Evolutionary conservation across 306 rosid species (phyloP).

Genomic region (Vigna angularis): DNA sequence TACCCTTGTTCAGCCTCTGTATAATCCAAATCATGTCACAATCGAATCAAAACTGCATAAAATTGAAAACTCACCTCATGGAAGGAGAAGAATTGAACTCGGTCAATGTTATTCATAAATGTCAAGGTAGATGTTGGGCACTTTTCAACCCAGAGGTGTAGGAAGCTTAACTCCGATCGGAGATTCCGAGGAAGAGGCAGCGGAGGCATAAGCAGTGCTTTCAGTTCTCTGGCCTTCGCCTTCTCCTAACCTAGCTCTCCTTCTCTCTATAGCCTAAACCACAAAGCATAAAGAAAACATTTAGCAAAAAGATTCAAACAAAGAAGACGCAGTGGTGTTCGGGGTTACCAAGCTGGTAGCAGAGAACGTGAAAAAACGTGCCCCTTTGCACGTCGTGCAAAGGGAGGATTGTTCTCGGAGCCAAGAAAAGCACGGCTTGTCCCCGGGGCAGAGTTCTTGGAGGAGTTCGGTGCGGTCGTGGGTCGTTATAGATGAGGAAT

Average conservation of each 20-base stretch:
- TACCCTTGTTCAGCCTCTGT: background rate
- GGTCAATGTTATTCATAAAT: conserved; percentile 59
- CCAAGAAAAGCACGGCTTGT: conserved; percentile 29
- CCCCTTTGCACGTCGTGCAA: conserved; percentile 45
- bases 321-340: conserved; percentile 70
- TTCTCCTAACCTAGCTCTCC: conserved; percentile 58
- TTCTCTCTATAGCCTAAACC: conserved; percentile 78
- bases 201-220: conserved; percentile 41
- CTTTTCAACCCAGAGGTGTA: conserved; percentile 39
- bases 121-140: conserved; percentile 52
- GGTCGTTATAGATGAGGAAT: conserved; percentile 4
- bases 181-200: conserved; percentile 35
- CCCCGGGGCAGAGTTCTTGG: conserved; percentile 18
- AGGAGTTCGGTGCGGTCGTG: background rate
- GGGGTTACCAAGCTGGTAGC: conserved; percentile 85
- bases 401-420: conserved; percentile 44
- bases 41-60: background rate
- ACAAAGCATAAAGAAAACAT: background rate
- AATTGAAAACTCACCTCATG: conserved; percentile 60
- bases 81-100: conserved; percentile 56
- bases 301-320: background rate
- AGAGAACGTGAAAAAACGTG: conserved; percentile 45
- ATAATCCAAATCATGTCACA: background rate
- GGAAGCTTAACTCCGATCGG: conserved; percentile 35
- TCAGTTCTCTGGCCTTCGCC: conserved; percentile 53